Evolutionary conservation across 1,139 yeast genomes (phyloP), one percentile per base, ranked within the genome.

Genomic region (Eremothecium gossypii): DNA sequence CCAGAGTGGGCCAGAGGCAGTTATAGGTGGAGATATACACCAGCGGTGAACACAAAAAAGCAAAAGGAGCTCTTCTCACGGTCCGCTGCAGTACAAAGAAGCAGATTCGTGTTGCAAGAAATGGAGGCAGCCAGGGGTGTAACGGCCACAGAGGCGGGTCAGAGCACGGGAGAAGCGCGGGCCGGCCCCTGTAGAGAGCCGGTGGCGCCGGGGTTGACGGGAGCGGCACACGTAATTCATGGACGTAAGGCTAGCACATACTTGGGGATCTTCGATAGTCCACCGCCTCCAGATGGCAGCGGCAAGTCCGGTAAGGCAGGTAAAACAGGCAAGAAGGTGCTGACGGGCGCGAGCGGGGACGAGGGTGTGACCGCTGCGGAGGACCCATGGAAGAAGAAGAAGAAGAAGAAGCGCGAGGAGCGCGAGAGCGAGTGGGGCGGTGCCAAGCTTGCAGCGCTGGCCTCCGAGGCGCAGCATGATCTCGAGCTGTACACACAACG

Each of bases 241-340:
- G 64, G 64, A 9, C 51, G 65, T 42, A 61, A 61, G 41, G 65
- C 64, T 4, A 60, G 64, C 39, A 58, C 61, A 3, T 60, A 55
- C 45, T 39, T 60, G 38, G 50, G 65, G 31, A 60, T 60, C 29
- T 61, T 60, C 41, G 52, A 57, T 43, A 62, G 57, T 42, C n/a
- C 37, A 4, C 37, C 37, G n/a, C 37, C 37, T 4, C 5, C 27
- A n/a, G 37, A 20, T 17, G 31, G 13, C 5, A 29, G 31, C 31
- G 3, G 23, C 23, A 17, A 17, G 23, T 17, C 23, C 3, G 23
- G 23, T 6, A 29, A 29, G 31, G 11, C 31, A 11, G 29, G 29
- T 4, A 34, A 20, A 17, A 8, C 12, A 10, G 11, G 37, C 14
- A 34, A 34, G 37, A 34, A 34, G 37, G 8, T 7, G 37, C 35